These are phyloP conservation scores for Aspergillus pseudonomiae DNA, from an alignment of 2,329 filamentous ascomycete species.

Conservation along the genomic window DNA sequence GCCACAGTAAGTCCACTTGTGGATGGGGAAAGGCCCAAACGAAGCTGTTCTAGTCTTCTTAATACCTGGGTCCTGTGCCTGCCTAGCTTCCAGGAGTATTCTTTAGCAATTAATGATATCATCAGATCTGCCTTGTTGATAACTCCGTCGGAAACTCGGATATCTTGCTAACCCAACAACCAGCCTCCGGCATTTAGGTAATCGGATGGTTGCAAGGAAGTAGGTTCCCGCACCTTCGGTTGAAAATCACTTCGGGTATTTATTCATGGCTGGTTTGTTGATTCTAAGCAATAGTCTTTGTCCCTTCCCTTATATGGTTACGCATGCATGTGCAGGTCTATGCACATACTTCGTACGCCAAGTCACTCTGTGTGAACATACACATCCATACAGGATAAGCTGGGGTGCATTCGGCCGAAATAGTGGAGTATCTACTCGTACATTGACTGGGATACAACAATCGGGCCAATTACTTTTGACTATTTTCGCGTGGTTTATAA, in stretches of 20 bases:
- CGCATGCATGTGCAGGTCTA: background rate
- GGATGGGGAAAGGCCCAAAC: background rate
- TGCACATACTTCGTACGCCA: too few species aligned
- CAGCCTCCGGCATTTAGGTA: constrained; percentile 10
- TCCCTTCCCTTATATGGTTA: background rate
- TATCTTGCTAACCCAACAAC: constrained; percentile 12
- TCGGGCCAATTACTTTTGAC: background rate
- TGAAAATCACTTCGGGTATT: background rate
- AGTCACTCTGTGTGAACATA: background rate
- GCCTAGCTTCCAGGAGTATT: background rate
- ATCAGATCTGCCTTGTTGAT: background rate
- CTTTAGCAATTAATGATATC: background rate
- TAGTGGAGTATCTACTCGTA: constrained; percentile 5
- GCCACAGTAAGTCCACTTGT: background rate
- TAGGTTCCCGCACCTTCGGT: background rate
- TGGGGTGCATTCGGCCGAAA: constrained; percentile 18
- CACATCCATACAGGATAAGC: background rate
- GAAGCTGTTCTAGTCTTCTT: background rate
- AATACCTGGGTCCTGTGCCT: background rate
- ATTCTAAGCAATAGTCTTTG: background rate
- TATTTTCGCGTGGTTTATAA: background rate
- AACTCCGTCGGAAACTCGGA: background rate
- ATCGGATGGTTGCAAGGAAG: background rate
- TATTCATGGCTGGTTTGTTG: too few species aligned
- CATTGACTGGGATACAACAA: background rate